Evolutionary conservation across 768 basidiomycete species (phyloP).

Genomic region (Hypsizygus marmoreus): DNA sequence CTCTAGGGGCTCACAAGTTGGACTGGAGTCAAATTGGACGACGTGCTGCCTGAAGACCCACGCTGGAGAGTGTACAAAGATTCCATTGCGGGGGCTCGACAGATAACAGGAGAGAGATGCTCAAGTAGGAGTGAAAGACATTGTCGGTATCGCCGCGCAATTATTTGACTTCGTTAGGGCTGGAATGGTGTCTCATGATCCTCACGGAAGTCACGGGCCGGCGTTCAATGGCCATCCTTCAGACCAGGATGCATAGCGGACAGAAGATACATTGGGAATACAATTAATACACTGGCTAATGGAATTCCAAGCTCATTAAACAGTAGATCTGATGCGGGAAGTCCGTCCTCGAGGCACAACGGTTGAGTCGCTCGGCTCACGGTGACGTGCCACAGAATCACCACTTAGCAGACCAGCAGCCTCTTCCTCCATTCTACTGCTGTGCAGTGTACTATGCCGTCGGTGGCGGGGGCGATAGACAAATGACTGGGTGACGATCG

Average conservation of each 20-base stretch:
- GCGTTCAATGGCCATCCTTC: no score
- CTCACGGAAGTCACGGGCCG: no score
- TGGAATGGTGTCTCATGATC: no score
- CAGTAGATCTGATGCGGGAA: slow-evolving; percentile 30
- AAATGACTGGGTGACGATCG: slow-evolving; percentile 84
- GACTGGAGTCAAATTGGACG: slow-evolving; percentile 40
- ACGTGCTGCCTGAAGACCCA: no score
- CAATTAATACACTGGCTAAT: slow-evolving; percentile 3
- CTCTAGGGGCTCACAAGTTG: slow-evolving; percentile 44
- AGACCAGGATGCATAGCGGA: no score
- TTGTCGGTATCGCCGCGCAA: no score
- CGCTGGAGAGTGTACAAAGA: no score
- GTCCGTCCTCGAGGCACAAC: slow-evolving; percentile 39
- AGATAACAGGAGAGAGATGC: no score
- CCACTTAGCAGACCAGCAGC: slow-evolving; percentile 49
- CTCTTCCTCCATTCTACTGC: slow-evolving; percentile 42
- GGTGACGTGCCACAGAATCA: slow-evolving; percentile 38
- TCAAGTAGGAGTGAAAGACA: no score
- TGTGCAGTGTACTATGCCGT: slow-evolving; percentile 32
- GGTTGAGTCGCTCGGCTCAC: slow-evolving; percentile 23
- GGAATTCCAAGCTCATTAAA: slow-evolving; percentile 6
- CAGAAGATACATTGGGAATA: no score
- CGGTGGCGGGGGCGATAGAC: slow-evolving; percentile 64
- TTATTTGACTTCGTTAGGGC: no score
- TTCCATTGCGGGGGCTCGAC: no score